These are phyloP conservation scores for Colletotrichum sp. DNA, from an alignment of 2,329 filamentous ascomycete species.

Conservation along the genomic window DNA sequence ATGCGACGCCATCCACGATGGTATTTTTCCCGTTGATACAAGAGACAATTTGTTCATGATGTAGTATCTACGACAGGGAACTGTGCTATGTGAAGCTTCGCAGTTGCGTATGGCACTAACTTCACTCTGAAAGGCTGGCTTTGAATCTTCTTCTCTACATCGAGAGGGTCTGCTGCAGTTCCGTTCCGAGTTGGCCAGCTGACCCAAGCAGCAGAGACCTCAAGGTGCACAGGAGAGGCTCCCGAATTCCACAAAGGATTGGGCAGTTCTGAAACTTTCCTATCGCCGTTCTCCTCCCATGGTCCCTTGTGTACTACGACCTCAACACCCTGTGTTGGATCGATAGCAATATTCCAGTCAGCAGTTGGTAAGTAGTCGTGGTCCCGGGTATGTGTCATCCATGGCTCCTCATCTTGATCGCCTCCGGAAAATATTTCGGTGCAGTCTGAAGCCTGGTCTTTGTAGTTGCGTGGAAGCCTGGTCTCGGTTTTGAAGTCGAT, in stretches of 20 bases:
- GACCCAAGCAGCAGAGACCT: slow-evolving; percentile 31
- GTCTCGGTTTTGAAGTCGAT: slow-evolving; percentile 30
- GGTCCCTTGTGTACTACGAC: slow-evolving; percentile 21
- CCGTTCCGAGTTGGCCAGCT: background rate
- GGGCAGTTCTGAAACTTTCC: slow-evolving; percentile 28
- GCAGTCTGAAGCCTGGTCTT: slow-evolving; percentile 25
- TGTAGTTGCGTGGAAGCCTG: background rate
- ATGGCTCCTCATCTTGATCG: slow-evolving; percentile 20
- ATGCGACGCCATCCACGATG: rapidly evolving
- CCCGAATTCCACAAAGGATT: slow-evolving; percentile 34
- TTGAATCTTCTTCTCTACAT: slow-evolving; percentile 35
- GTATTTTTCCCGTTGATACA: background rate
- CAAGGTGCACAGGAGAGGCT: slow-evolving; percentile 33
- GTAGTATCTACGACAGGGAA: slow-evolving; percentile 30
- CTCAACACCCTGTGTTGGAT: slow-evolving; percentile 14
- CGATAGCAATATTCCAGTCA: slow-evolving; percentile 33
- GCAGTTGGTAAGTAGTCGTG: slow-evolving; percentile 35
- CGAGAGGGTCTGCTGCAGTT: background rate
- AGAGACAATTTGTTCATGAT: background rate
- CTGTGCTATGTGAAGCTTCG: slow-evolving; percentile 51
- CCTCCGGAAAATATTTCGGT: slow-evolving; percentile 26
- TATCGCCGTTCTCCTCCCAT: slow-evolving; percentile 9
- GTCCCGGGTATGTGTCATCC: slow-evolving; percentile 29
- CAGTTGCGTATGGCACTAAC: slow-evolving; percentile 49
- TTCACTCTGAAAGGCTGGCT: background rate